A percentile compares a stretch with the other conserved stretches of the same genome.
phyloP scores from a whole-genome alignment of 2,329 filamentous ascomycete genomes.

The Akanthomyces lecanii region DNA sequence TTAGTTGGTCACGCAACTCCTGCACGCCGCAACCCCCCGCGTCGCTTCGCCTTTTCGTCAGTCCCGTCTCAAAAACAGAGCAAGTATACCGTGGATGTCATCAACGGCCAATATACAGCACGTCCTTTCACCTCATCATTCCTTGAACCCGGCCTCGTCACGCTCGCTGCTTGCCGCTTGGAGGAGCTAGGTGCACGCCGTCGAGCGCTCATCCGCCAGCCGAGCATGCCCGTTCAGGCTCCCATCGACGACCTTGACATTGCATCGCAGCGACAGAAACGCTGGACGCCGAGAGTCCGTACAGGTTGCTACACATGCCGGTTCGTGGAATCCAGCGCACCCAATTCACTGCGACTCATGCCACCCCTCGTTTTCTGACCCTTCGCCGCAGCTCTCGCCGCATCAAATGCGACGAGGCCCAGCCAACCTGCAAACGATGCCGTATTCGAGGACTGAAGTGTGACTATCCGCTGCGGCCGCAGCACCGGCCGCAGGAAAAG shows the following conservation, averaged over 20 bases:
- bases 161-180: neutral
- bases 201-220: neutral
- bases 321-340: neutral
- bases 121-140: neutral
- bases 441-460: neutral
- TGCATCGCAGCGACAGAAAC: neutral
- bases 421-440: neutral
- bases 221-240: neutral
- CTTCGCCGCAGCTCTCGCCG: neutral
- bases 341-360: neutral
- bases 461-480: neutral
- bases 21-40: neutral
- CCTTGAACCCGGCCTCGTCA: neutral
- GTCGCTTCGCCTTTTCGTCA: neutral
- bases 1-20: neutral
- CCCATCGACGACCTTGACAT: neutral
- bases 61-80: neutral
- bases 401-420: constrained; percentile 6
- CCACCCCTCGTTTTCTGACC: neutral
- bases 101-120: neutral
- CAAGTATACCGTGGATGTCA: neutral
- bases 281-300: constrained; percentile 1
- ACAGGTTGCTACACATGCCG: constrained; percentile 7
- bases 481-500: neutral
- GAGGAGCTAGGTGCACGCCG: neutral